Evolutionary conservation across 2,329 filamentous ascomycete genomes (phyloP).

Genomic region (Cladophialophora carrionii): DNA sequence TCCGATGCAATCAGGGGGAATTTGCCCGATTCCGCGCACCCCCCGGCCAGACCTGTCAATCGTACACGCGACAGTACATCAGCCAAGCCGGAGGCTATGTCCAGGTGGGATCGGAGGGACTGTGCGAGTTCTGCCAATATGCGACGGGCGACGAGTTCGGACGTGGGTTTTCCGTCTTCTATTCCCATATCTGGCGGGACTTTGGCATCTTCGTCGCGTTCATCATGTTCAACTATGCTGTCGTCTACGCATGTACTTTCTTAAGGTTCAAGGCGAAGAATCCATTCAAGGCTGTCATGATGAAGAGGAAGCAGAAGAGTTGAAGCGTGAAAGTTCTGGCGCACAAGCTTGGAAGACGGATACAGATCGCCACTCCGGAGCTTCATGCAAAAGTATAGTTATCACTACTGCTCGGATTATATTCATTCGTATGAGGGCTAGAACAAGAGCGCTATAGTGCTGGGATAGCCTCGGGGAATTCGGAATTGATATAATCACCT

Average conservation of each 20-base stretch:
- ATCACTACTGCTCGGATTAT: not conserved
- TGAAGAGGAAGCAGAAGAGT: conserved; percentile 25
- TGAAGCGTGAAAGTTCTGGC: not conserved
- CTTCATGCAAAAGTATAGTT: not conserved
- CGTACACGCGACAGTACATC: conserved; percentile 62
- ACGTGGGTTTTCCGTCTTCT: conserved; percentile 55
- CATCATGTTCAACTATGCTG: conserved; percentile 66
- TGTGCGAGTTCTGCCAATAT: conserved; percentile 56
- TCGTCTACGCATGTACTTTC: conserved; percentile 33
- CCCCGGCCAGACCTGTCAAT: conserved; percentile 61
- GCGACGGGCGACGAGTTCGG: conserved; percentile 48
- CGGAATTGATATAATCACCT: not conserved
- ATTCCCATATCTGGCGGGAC: conserved; percentile 74
- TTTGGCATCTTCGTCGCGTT: conserved; percentile 77
- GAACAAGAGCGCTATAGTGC: not conserved
- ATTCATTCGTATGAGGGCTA: not conserved
- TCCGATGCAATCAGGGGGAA: conserved; percentile 71
- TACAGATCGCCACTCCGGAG: not conserved
- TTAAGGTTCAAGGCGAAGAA: conserved; percentile 36
- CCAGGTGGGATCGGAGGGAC: conserved; percentile 49
- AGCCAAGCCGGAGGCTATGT: conserved; percentile 51
- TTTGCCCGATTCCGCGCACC: conserved; percentile 57
- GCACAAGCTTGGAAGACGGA: not conserved
- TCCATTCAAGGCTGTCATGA: conserved; percentile 26
- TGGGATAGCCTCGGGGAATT: not conserved